These are phyloP conservation scores for Ascochyta pisi DNA, from an alignment of 2,329 filamentous ascomycete genomes.

Conservation along the genomic window DNA sequence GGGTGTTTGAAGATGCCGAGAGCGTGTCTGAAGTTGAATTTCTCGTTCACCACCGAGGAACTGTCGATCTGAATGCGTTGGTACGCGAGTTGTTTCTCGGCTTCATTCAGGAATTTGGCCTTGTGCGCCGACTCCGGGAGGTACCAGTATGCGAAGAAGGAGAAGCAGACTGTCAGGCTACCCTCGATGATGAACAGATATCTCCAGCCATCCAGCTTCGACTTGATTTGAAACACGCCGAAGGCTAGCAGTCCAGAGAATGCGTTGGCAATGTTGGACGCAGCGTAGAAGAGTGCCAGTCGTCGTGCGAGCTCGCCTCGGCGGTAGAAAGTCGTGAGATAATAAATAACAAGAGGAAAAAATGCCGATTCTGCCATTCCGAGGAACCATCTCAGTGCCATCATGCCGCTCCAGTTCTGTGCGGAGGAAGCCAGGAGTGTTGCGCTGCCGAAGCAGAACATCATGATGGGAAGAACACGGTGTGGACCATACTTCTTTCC, in stretches of 20 bases:
- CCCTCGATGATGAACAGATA: constrained; percentile 72
- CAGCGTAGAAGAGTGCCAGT: constrained; percentile 77
- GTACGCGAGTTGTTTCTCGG: constrained; percentile 72
- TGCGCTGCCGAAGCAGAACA: constrained; percentile 71
- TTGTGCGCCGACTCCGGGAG: constrained; percentile 70
- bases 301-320: constrained; percentile 74
- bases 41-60: constrained; percentile 67
- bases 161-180: constrained; percentile 63
- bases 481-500: constrained; percentile 73
- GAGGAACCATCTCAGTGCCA: constrained; percentile 73
- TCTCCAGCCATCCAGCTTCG: constrained; percentile 65
- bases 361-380: constrained; percentile 72
- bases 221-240: constrained; percentile 64
- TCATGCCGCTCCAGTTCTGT: constrained; percentile 68
- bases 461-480: constrained; percentile 69
- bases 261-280: constrained; percentile 74
- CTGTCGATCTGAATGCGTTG: constrained; percentile 79
- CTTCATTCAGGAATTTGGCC: constrained; percentile 69
- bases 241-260: constrained; percentile 68
- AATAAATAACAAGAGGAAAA: constrained; percentile 73
- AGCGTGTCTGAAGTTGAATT: constrained; percentile 61
- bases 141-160: constrained; percentile 72
- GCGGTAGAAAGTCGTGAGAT: constrained; percentile 69
- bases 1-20: constrained; percentile 62
- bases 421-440: constrained; percentile 66